These are phyloP conservation scores for Lasiosphaeria ovina DNA, from an alignment of 495 filamentous ascomycete genomes.

Conservation along the genomic window DNA sequence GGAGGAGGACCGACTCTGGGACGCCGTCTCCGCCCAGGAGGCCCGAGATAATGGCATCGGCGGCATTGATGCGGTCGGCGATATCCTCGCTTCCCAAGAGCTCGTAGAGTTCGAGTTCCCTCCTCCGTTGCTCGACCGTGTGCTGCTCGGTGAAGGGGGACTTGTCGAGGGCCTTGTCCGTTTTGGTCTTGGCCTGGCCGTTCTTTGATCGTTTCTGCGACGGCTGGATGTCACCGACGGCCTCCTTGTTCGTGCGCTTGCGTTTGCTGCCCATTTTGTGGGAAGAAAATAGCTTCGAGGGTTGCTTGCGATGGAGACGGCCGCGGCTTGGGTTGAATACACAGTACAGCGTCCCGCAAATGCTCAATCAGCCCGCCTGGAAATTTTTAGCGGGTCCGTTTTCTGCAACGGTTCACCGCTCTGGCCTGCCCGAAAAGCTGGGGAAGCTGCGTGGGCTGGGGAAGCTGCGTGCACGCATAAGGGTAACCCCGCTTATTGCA, in stretches of 20 bases:
- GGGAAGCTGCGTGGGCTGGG: background rate
- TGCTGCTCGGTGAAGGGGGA: constrained; percentile 44
- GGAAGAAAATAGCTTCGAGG: background rate
- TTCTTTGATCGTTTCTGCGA: constrained; percentile 45
- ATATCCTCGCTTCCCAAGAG: constrained; percentile 50
- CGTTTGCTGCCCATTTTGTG: constrained; percentile 40
- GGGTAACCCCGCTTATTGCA: too few species aligned
- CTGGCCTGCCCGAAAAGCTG: background rate
- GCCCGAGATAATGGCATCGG: constrained; percentile 47
- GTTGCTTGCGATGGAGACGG: background rate
- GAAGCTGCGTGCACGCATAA: background rate
- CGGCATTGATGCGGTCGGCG: constrained; percentile 49
- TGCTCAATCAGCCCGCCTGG: background rate
- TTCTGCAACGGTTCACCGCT: constrained; percentile 7
- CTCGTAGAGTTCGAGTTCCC: constrained; percentile 52
- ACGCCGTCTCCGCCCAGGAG: constrained; percentile 41
- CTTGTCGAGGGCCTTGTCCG: constrained; percentile 35
- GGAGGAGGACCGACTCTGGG: constrained; percentile 44
- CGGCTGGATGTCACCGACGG: constrained; percentile 31
- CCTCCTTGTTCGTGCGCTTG: constrained; percentile 42
- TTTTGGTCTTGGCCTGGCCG: constrained; percentile 27
- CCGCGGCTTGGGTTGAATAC: background rate
- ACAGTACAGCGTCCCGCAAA: background rate
- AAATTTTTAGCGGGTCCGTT: constrained; percentile 13
- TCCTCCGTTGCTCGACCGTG: constrained; percentile 40